phyloP scores from a whole-genome alignment of 2,329 filamentous ascomycete genomes.

The Plectosphaerella plurivora region DNA sequence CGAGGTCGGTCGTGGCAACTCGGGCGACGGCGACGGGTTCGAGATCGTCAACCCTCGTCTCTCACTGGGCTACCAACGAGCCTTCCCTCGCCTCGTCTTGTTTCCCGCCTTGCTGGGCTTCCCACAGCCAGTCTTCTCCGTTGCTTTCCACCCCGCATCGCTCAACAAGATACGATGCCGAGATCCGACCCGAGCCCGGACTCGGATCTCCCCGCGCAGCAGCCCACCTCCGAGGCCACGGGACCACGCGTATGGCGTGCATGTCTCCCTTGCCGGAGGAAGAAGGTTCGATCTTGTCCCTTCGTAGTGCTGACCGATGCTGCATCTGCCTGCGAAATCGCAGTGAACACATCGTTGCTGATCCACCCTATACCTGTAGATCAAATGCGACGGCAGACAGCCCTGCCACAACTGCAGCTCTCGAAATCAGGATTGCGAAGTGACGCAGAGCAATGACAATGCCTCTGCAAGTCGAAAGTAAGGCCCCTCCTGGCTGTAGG shows the following conservation, averaged over 20 bases:
- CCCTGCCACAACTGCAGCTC: conserved; percentile 19
- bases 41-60: too few species aligned
- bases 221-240: conserved; percentile 16
- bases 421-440: conserved; percentile 14
- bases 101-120: too few species aligned
- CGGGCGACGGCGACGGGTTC: too few species aligned
- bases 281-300: conserved; percentile 10
- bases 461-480: conserved; percentile 16
- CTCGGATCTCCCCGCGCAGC: not conserved
- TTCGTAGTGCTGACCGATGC: not conserved
- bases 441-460: conserved; percentile 16
- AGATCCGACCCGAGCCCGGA: not conserved
- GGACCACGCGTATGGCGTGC: conserved; percentile 9
- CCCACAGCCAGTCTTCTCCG: too few species aligned
- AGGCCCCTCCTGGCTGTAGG: not conserved
- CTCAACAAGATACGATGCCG: too few species aligned
- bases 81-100: too few species aligned
- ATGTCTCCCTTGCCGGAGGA: conserved; percentile 14
- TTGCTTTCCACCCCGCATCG: too few species aligned
- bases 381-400: conserved; percentile 20
- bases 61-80: too few species aligned
- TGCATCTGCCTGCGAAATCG: not conserved
- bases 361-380: conserved; percentile 6
- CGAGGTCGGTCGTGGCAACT: too few species aligned
- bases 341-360: not conserved